These are phyloP conservation scores for Candida orba DNA, from an alignment of 805 yeast genomes.

Conservation along the genomic window DNA sequence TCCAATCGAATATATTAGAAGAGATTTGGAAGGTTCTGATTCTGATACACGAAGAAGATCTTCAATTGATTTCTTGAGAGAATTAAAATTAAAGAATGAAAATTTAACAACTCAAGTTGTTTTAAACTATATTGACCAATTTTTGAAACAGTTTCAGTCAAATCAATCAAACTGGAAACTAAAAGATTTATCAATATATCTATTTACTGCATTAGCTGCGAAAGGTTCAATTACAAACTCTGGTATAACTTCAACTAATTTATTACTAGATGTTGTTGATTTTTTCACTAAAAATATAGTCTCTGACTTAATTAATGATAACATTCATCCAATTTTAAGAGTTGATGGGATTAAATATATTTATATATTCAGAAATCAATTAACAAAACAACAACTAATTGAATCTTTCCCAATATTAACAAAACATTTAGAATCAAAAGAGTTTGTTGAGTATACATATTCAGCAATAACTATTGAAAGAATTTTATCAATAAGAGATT, in stretches of 20 bases:
- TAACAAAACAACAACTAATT: slow-evolving; percentile 75
- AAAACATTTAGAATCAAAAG: slow-evolving; percentile 54
- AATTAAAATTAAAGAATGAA: slow-evolving; percentile 74
- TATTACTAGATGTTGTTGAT: slow-evolving; percentile 75
- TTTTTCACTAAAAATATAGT: slow-evolving; percentile 81
- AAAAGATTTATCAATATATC: slow-evolving; percentile 79
- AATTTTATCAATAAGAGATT: slow-evolving; percentile 67
- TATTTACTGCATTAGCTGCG: slow-evolving; percentile 85
- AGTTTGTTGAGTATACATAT: slow-evolving; percentile 85
- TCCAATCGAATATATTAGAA: slow-evolving; percentile 85
- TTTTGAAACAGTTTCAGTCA: slow-evolving; percentile 44
- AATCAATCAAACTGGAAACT: slow-evolving; percentile 62
- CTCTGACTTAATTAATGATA: slow-evolving; percentile 59
- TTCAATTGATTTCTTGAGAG: slow-evolving; percentile 87
- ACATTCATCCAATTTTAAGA: slow-evolving; percentile 67
- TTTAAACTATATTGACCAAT: slow-evolving; percentile 61
- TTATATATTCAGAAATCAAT: slow-evolving; percentile 84
- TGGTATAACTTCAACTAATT: slow-evolving; percentile 84
- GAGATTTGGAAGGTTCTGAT: slow-evolving; percentile 94
- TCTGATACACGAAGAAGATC: slow-evolving; percentile 87
- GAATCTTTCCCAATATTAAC: slow-evolving; percentile 77
- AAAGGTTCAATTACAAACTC: slow-evolving; percentile 81
- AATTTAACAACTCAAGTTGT: slow-evolving; percentile 67
- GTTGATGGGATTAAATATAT: slow-evolving; percentile 93
- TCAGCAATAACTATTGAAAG: slow-evolving; percentile 91